Conservation (phyloP, 495 filamentous ascomycete species). For the Penicillium antarcticum region DNA sequence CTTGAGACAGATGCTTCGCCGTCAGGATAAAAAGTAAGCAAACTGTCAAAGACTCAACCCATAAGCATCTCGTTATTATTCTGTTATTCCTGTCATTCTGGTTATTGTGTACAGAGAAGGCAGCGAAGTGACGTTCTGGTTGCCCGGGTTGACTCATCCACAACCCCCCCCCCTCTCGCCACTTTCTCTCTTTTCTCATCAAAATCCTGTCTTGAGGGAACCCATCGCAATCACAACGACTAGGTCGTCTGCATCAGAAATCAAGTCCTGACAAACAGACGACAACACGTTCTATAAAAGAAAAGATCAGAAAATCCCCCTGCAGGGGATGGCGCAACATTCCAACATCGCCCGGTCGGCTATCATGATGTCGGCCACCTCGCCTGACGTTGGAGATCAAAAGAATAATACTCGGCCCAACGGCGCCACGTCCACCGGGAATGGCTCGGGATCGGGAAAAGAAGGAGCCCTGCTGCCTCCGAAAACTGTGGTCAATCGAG, state of each 20-base stretch:
- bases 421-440: conserved; percentile 24
- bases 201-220: no score
- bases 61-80: not conserved
- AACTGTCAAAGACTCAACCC: not conserved
- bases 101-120: not conserved
- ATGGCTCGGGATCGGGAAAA: conserved; percentile 27
- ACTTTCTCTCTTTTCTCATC: not conserved
- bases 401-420: conserved; percentile 19
- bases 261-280: not conserved
- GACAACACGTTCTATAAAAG: not conserved
- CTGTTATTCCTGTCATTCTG: not conserved
- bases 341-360: conserved; percentile 58
- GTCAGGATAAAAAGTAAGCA: not conserved
- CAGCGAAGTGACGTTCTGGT: conserved; percentile 13
- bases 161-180: not conserved
- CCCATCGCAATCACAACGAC: no score
- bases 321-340: conserved; percentile 41
- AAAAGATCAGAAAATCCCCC: not conserved
- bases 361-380: conserved; percentile 48
- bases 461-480: conserved; percentile 36
- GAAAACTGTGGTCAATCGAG: conserved; percentile 44
- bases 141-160: conserved; percentile 25
- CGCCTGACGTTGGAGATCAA: conserved; percentile 30
- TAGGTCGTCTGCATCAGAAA: not conserved
- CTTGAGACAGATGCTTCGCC: not conserved